Evolutionary conservation across 805 yeast species (phyloP).

Genomic region (Myxozyma melibiosi): DNA sequence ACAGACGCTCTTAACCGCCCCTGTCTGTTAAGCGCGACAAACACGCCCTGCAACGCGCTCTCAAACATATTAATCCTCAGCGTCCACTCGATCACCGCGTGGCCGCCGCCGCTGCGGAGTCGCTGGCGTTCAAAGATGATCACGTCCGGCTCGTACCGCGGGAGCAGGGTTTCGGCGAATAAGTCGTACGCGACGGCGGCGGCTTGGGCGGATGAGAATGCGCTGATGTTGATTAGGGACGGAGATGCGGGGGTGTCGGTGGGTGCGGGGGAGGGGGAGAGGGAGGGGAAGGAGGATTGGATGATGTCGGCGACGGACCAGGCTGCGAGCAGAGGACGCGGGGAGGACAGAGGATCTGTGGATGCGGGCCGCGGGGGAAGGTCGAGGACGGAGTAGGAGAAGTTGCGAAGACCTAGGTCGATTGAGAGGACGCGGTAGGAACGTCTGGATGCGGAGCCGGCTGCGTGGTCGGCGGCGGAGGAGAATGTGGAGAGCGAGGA

Average conservation of each 20-base stretch:
- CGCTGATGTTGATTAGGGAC: not conserved
- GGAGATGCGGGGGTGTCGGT: not conserved
- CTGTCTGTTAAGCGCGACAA: slow-evolving; percentile 7
- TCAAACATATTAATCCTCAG: slow-evolving; percentile 54
- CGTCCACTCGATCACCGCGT: slow-evolving; percentile 51
- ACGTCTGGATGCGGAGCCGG: no score
- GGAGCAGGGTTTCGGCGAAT: slow-evolving; percentile 14
- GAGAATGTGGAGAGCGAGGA: no score
- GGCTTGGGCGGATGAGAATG: slow-evolving; percentile 11
- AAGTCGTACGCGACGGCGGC: slow-evolving; percentile 16
- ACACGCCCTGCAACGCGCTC: slow-evolving; percentile 42
- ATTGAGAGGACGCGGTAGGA: slow-evolving; percentile 20
- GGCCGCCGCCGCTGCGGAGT: slow-evolving; percentile 49
- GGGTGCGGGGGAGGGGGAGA: not conserved
- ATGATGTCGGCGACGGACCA: slow-evolving; percentile 11
- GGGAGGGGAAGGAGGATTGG: not conserved
- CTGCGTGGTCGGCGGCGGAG: no score
- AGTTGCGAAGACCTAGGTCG: slow-evolving; percentile 22
- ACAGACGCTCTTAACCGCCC: not conserved
- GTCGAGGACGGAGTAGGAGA: slow-evolving; percentile 18
- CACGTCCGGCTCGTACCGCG: slow-evolving; percentile 42
- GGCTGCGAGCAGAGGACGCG: slow-evolving; percentile 4
- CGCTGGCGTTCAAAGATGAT: slow-evolving; percentile 57
- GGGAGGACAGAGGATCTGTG: no score
- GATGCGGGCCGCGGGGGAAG: not conserved